These are phyloP conservation scores for Musa itinerans DNA, from an alignment of 176 grass and related monocot species.

Conservation along the genomic window DNA sequence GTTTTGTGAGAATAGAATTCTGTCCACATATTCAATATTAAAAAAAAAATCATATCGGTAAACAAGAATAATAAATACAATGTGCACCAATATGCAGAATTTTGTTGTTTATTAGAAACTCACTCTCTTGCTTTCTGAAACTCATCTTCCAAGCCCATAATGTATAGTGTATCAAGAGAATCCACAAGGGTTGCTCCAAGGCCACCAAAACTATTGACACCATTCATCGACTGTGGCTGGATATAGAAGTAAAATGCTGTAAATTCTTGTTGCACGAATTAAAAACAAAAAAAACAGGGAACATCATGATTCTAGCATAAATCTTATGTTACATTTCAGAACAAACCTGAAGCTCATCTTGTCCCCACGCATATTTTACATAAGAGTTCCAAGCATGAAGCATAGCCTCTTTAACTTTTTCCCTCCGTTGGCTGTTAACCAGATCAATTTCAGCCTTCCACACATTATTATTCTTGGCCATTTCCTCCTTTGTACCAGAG, in stretches of 20 bases:
- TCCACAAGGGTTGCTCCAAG: constrained; percentile 92
- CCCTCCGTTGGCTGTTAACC: constrained; percentile 63
- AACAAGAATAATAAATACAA: too few relatives aligned
- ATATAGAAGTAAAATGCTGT: constrained; percentile 1
- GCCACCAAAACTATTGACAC: constrained; percentile 92
- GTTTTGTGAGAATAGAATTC: too few relatives aligned
- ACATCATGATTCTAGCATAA: not conserved
- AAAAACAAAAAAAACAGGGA: too few relatives aligned
- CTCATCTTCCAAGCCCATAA: constrained; percentile 96
- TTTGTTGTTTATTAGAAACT: constrained; percentile 22
- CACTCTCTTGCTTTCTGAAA: constrained; percentile 96
- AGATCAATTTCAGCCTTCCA: constrained; percentile 48
- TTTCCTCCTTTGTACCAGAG: constrained; percentile 18
- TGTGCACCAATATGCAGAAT: constrained; percentile 16
- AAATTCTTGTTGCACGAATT: too few relatives aligned
- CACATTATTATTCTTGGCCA: constrained; percentile 16
- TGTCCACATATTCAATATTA: too few relatives aligned
- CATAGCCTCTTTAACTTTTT: constrained; percentile 96
- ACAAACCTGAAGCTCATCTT: constrained; percentile 94
- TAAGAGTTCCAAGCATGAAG: constrained; percentile 95
- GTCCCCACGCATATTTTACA: constrained; percentile 88
- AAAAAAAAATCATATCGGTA: too few relatives aligned
- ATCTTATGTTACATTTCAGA: not conserved
- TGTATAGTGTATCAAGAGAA: constrained; percentile 84
- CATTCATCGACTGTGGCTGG: constrained; percentile 85